phyloP scores from a whole-genome alignment of 176 grass and related monocot genomes.

The Carex cristatella region DNA sequence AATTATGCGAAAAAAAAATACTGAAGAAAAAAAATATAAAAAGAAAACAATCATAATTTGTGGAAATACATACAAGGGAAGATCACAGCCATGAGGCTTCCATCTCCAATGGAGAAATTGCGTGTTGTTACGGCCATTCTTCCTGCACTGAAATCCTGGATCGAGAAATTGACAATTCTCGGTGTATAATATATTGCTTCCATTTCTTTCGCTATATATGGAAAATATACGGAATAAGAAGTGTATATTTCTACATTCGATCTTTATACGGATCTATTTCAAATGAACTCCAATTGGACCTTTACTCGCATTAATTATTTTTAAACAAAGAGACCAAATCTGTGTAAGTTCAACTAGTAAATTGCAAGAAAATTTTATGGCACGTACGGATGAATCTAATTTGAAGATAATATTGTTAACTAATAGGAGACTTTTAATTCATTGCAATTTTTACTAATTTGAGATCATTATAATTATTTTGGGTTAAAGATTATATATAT shows the following conservation, averaged over 20 bases:
- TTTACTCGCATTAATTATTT: too few species aligned
- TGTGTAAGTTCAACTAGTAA: too few species aligned
- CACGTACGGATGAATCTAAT: too few species aligned
- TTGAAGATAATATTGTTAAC: too few species aligned
- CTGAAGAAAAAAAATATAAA: neutral
- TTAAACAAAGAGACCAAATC: too few species aligned
- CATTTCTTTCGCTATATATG: neutral
- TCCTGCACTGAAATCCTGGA: slow-evolving; percentile 51
- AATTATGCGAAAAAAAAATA: neutral
- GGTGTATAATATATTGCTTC: neutral
- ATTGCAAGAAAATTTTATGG: too few species aligned
- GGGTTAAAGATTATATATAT: too few species aligned
- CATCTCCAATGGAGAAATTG: slow-evolving; percentile 40
- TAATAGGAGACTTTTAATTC: too few species aligned
- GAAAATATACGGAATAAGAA: neutral
- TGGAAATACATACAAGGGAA: slow-evolving; percentile 34
- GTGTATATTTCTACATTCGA: neutral
- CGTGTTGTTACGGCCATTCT: slow-evolving; percentile 29
- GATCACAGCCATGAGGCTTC: slow-evolving; percentile 40
- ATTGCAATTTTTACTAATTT: too few species aligned
- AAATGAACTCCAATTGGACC: too few species aligned
- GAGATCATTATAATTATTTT: too few species aligned
- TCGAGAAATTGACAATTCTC: slow-evolving; percentile 59
- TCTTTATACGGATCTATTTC: too few species aligned
- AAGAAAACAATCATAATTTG: neutral